phyloP scores from a whole-genome alignment of 148 eudicot species.

The Rhododendron henanense region DNA sequence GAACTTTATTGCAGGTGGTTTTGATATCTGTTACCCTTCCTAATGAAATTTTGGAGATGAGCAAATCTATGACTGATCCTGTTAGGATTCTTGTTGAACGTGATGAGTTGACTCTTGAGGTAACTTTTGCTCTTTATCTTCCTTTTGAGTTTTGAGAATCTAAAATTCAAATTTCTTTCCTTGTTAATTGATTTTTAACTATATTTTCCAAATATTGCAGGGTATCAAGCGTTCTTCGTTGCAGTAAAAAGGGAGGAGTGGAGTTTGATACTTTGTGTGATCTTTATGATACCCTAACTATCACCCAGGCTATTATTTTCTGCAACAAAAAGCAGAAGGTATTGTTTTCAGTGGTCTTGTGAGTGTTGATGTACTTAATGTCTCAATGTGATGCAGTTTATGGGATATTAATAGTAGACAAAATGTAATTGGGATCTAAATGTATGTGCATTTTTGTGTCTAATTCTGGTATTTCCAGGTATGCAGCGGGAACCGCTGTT shows the following conservation, averaged over 20 bases:
- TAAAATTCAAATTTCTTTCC: neutral
- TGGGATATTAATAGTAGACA: neutral
- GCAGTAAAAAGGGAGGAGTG: constrained; percentile 96
- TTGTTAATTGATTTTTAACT: neutral
- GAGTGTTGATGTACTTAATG: neutral
- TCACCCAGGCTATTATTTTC: constrained; percentile 94
- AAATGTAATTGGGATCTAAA: neutral
- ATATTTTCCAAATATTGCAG: constrained; percentile 31
- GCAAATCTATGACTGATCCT: constrained; percentile 97
- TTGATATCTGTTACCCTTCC: constrained; percentile 96
- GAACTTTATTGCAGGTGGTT: constrained; percentile 53
- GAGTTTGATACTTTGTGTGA: constrained; percentile 93
- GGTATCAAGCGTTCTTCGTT: constrained; percentile 95
- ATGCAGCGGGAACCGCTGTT: neutral
- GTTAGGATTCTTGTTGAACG: constrained; percentile 91
- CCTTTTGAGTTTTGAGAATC: neutral
- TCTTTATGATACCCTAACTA: constrained; percentile 94
- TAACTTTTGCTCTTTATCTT: constrained; percentile 16
- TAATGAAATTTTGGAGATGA: constrained; percentile 95
- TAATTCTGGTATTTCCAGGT: neutral
- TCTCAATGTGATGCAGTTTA: neutral
- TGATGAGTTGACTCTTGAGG: constrained; percentile 99
- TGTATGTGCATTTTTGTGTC: neutral
- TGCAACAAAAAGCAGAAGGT: constrained; percentile 96
- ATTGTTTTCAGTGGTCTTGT: neutral